phyloP scores from a whole-genome alignment of 2,329 filamentous ascomycete genomes.

The Aspergillus viridinutans region DNA sequence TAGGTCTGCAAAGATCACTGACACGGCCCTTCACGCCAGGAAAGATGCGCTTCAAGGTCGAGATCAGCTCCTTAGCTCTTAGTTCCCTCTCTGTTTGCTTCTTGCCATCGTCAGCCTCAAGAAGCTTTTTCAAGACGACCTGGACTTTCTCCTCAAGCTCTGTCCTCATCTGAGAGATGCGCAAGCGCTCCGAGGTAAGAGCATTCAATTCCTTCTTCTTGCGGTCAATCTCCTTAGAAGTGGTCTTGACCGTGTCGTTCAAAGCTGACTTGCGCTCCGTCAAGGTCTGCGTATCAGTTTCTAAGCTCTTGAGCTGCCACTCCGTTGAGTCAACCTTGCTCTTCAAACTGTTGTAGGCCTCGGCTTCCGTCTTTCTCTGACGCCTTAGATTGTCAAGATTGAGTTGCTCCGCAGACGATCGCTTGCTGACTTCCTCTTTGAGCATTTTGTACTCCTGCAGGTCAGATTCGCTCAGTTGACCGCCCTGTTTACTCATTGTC shows the following conservation, averaged over 20 bases:
- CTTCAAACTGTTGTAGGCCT: constrained; percentile 82
- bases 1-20: constrained; percentile 88
- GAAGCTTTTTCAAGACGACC: constrained; percentile 73
- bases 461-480: constrained; percentile 78
- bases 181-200: constrained; percentile 75
- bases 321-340: constrained; percentile 79
- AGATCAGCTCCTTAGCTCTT: constrained; percentile 75
- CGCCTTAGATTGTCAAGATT: constrained; percentile 82
- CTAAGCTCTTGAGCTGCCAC: constrained; percentile 67
- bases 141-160: constrained; percentile 91
- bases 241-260: constrained; percentile 60
- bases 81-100: constrained; percentile 80
- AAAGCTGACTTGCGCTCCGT: constrained; percentile 63
- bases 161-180: constrained; percentile 74
- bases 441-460: constrained; percentile 85
- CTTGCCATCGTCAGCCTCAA: constrained; percentile 78
- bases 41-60: constrained; percentile 82
- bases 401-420: constrained; percentile 73
- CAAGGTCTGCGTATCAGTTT: constrained; percentile 66
- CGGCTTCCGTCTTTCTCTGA: constrained; percentile 85
- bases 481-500: constrained; percentile 78
- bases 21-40: constrained; percentile 87
- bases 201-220: constrained; percentile 92
- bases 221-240: constrained; percentile 70
- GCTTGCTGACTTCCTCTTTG: constrained; percentile 77